Percentiles rank a stretch among this genome's conserved stretches.
phyloP scores from a whole-genome alignment of 345 rosid genomes.

The Eucalyptus marginata region DNA sequence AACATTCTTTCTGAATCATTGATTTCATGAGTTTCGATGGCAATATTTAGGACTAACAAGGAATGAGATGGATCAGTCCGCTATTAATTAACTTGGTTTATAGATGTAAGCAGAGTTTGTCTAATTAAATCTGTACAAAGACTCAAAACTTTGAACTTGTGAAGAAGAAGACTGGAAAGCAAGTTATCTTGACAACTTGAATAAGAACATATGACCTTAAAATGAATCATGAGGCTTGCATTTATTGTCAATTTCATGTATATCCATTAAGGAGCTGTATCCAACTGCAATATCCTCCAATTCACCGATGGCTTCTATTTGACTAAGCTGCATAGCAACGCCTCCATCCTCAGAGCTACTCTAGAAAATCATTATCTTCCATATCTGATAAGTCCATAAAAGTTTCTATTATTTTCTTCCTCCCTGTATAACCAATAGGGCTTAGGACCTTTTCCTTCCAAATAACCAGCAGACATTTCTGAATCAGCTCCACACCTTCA shows the following conservation, averaged over 20 bases:
- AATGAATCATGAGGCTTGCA: not conserved
- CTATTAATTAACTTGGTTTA: not conserved
- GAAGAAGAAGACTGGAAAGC: not conserved
- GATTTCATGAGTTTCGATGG: not conserved
- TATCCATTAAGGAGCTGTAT: conserved; percentile 31
- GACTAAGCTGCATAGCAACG: conserved; percentile 7
- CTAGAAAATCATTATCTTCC: conserved; percentile 15
- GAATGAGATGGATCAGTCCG: not conserved
- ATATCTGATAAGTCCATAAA: conserved; percentile 37
- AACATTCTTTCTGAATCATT: not conserved
- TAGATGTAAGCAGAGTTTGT: not conserved
- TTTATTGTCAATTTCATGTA: conserved; percentile 11
- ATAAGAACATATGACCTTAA: not conserved
- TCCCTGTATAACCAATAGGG: conserved; percentile 45
- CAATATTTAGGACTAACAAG: not conserved
- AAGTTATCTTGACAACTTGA: not conserved
- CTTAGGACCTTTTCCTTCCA: conserved; percentile 72
- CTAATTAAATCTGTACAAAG: not conserved
- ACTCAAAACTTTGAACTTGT: not conserved
- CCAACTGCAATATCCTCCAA: conserved; percentile 9
- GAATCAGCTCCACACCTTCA: conserved; percentile 52
- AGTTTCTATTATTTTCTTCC: conserved; percentile 34
- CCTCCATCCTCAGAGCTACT: not conserved
- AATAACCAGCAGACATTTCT: conserved; percentile 41
- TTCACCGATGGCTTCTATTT: conserved; percentile 10